These are phyloP conservation scores for Aphanomyces cochlioides DNA, from an alignment of 352 stramenopile genomes.

Conservation along the genomic window DNA sequence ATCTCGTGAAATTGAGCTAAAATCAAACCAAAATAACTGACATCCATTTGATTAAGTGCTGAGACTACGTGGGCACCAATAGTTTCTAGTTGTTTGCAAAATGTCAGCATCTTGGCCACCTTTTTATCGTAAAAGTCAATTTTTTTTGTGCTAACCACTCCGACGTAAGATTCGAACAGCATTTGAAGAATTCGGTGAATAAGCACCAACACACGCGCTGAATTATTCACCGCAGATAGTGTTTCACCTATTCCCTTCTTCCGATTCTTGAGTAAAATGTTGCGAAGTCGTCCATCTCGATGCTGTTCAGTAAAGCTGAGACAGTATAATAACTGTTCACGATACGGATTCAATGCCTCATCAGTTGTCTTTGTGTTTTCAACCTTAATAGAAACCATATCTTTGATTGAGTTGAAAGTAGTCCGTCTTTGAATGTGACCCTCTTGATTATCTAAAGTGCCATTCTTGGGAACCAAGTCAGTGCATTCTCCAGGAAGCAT, in stretches of 20 bases:
- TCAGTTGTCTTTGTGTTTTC: not conserved
- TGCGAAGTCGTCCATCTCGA: conserved; percentile 15
- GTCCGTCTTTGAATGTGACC: too few relatives aligned
- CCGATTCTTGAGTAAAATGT: conserved; percentile 24
- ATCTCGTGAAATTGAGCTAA: conserved; percentile 27
- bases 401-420: too few relatives aligned
- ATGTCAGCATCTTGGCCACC: not conserved
- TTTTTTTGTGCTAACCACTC: not conserved
- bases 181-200: conserved; percentile 15
- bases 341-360: conserved; percentile 3
- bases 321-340: conserved; percentile 18
- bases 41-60: conserved; percentile 15
- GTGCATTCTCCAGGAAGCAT: conserved; percentile 23
- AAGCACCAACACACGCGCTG: conserved; percentile 12
- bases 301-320: conserved; percentile 28
- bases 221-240: conserved; percentile 19
- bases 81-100: conserved; percentile 22
- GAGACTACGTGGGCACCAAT: conserved; percentile 9
- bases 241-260: conserved; percentile 30
- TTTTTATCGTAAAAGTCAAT: conserved; percentile 7
- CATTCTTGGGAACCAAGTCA: conserved; percentile 14
- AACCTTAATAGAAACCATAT: too few relatives aligned
- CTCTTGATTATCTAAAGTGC: too few relatives aligned
- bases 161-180: conserved; percentile 21
- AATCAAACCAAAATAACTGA: conserved; percentile 25